These are phyloP conservation scores for Neurospora crassa DNA, from an alignment of 2,329 filamentous ascomycete genomes.

Conservation along the genomic window DNA sequence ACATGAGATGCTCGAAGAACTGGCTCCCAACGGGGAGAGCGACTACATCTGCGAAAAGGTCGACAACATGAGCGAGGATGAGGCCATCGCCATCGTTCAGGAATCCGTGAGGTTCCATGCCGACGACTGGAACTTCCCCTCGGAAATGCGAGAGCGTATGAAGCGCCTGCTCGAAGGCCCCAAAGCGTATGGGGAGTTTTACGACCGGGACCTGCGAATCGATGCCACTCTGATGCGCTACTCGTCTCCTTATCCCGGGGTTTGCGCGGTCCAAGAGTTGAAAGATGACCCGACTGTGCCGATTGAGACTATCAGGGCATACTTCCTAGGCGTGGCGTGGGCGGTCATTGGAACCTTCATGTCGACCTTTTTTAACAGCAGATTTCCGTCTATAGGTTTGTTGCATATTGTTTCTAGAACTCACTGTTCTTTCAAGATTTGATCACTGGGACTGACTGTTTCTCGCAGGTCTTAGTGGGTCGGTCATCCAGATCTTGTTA, in stretches of 20 bases:
- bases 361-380: slow-evolving; percentile 30
- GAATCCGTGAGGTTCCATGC: slow-evolving; percentile 29
- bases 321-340: slow-evolving; percentile 31
- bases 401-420: neutral
- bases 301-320: slow-evolving; percentile 32
- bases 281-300: slow-evolving; percentile 26
- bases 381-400: slow-evolving; percentile 29
- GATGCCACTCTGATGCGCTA: slow-evolving; percentile 31
- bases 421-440: neutral
- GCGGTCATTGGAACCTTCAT: slow-evolving; percentile 30
- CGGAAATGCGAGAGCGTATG: slow-evolving; percentile 33
- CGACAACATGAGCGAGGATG: slow-evolving; percentile 32
- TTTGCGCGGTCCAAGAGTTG: slow-evolving; percentile 30
- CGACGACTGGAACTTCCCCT: slow-evolving; percentile 36
- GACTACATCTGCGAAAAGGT: slow-evolving; percentile 32
- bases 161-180: slow-evolving; percentile 25
- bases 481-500: slow-evolving; percentile 35
- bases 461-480: slow-evolving; percentile 21
- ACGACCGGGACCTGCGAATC: slow-evolving; percentile 30
- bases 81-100: slow-evolving; percentile 29
- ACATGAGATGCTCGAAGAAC: slow-evolving; percentile 28
- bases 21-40: slow-evolving; percentile 33
- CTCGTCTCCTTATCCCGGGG: slow-evolving; percentile 33
- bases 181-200: slow-evolving; percentile 30
- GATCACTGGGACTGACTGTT: neutral